Evolutionary conservation across 495 filamentous ascomycete genomes (phyloP).

Genomic region (Pyronema domesticum): DNA sequence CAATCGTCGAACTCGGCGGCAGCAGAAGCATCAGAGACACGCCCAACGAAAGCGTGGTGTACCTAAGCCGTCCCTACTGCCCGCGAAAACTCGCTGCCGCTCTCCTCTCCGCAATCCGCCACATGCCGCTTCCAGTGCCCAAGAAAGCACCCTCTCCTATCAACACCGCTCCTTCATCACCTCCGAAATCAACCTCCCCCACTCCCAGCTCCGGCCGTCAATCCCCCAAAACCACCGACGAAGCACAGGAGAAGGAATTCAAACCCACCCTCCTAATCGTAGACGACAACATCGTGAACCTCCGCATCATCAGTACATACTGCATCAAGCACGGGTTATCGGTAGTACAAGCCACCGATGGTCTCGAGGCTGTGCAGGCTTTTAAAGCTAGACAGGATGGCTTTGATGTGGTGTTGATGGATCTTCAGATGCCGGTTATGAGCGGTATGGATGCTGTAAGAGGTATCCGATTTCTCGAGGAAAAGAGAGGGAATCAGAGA

Average conservation of each 20-base stretch:
- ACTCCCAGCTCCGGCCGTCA: neutral
- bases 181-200: neutral
- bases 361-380: constrained; percentile 39
- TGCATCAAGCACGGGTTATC: constrained; percentile 35
- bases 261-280: constrained; percentile 26
- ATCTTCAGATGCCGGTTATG: constrained; percentile 46
- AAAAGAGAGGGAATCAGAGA: constrained; percentile 9
- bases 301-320: constrained; percentile 34
- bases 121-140: neutral
- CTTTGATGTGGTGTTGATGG: constrained; percentile 21
- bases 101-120: neutral
- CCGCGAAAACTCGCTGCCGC: neutral
- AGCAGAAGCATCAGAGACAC: neutral
- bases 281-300: constrained; percentile 31
- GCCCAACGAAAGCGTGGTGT: neutral
- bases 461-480: constrained; percentile 44
- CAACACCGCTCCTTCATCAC: neutral
- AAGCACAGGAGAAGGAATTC: neutral
- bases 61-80: neutral
- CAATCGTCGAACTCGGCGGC: neutral
- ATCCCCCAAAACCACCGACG: neutral
- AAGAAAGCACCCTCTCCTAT: neutral
- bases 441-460: constrained; percentile 46
- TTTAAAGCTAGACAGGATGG: constrained; percentile 24
- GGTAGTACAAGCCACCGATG: constrained; percentile 38